These are phyloP conservation scores for Exserohilum turcica DNA, from an alignment of 2,329 filamentous ascomycete species.

Conservation along the genomic window DNA sequence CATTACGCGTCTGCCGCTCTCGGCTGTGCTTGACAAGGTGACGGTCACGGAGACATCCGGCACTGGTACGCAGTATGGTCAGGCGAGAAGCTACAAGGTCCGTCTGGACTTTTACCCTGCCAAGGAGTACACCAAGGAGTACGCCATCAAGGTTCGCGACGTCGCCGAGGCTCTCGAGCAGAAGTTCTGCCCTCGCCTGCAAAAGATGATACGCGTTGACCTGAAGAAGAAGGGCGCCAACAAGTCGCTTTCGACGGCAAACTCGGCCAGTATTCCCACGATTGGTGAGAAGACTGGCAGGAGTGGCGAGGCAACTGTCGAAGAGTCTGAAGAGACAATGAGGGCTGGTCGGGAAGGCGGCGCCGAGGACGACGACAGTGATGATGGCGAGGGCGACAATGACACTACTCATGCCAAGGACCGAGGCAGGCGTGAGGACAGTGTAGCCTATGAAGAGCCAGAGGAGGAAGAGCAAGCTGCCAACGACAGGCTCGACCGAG, in stretches of 20 bases:
- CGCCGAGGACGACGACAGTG: slow-evolving; percentile 77
- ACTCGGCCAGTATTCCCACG: slow-evolving; percentile 71
- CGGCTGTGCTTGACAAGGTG: slow-evolving; percentile 81
- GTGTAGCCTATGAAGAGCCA: slow-evolving; percentile 86
- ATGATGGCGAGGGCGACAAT: slow-evolving; percentile 60
- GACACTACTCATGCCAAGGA: slow-evolving; percentile 72
- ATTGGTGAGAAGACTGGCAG: slow-evolving; percentile 68
- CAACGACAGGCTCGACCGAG: slow-evolving; percentile 63
- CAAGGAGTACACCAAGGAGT: slow-evolving; percentile 81
- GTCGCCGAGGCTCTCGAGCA: slow-evolving; percentile 80
- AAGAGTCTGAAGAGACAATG: slow-evolving; percentile 39
- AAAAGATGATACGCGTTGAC: slow-evolving; percentile 73
- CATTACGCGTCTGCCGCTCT: slow-evolving; percentile 83
- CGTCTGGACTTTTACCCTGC: slow-evolving; percentile 82
- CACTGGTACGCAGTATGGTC: slow-evolving; percentile 67
- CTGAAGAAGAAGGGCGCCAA: slow-evolving; percentile 75
- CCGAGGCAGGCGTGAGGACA: slow-evolving; percentile 76
- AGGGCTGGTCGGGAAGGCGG: slow-evolving; percentile 52
- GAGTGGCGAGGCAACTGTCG: slow-evolving; percentile 56
- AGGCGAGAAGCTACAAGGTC: slow-evolving; percentile 86
- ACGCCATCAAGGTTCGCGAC: slow-evolving; percentile 79
- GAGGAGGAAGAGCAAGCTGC: slow-evolving; percentile 88
- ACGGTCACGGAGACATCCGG: slow-evolving; percentile 80
- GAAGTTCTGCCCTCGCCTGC: slow-evolving; percentile 74
- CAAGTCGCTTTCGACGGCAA: slow-evolving; percentile 57